These are phyloP conservation scores for Lactarius pseudohatsudake DNA, from an alignment of 768 basidiomycete genomes.

Conservation along the genomic window DNA sequence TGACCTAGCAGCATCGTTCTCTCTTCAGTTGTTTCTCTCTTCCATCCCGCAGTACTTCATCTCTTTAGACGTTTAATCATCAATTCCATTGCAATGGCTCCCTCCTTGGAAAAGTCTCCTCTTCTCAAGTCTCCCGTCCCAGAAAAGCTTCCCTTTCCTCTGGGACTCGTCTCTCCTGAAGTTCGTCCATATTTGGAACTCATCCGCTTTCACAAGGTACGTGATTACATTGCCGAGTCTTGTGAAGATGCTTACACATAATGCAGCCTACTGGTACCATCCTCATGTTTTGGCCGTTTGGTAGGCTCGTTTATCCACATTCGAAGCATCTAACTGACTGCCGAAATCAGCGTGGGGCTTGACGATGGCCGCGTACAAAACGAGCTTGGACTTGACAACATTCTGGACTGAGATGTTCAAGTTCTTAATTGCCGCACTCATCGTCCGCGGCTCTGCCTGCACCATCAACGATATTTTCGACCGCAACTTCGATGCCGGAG, in stretches of 20 bases:
- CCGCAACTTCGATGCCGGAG: constrained; percentile 37
- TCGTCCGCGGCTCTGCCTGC: constrained; percentile 32
- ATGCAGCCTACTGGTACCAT: constrained; percentile 27
- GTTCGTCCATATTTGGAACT: constrained; percentile 30
- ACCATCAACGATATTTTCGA: constrained; percentile 35
- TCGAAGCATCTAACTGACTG: not conserved
- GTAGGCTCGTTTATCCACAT: constrained; percentile 2
- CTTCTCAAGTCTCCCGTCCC: constrained; percentile 17
- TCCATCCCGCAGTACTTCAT: not conserved
- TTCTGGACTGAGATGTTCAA: constrained; percentile 22
- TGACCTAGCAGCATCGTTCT: not conserved
- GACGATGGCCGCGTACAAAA: constrained; percentile 28
- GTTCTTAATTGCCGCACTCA: constrained; percentile 17
- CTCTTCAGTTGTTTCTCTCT: not conserved
- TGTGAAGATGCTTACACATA: not conserved
- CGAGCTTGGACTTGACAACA: constrained; percentile 19
- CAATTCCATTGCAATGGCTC: constrained; percentile 9
- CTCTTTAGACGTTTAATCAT: constrained; percentile 3
- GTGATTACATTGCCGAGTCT: not conserved
- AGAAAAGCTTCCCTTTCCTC: constrained; percentile 29
- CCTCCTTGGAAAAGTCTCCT: constrained; percentile 12
- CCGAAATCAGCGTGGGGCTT: constrained; percentile 29
- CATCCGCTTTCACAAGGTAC: constrained; percentile 27
- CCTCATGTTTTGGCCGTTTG: constrained; percentile 24
- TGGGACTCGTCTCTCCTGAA: constrained; percentile 25